Evolutionary conservation across 805 yeast genomes (phyloP).

Genomic region (Zygosaccharomyces kombuchaensis): DNA sequence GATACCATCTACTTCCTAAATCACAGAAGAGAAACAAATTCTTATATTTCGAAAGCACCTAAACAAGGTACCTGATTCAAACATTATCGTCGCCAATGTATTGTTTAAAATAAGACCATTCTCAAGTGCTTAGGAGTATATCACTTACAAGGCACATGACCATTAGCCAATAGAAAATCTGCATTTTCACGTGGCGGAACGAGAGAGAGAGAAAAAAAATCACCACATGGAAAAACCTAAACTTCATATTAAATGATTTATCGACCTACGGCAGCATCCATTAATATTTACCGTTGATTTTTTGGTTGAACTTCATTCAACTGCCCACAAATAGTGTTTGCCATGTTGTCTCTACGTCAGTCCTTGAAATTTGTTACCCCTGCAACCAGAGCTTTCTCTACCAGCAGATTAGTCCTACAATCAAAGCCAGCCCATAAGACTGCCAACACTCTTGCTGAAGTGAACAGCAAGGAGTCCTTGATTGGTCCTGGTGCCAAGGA

Average conservation of each 20-base stretch:
- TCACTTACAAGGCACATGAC: neutral
- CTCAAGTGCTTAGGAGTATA: neutral
- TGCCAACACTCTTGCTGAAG: constrained; percentile 69
- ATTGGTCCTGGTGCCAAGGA: constrained; percentile 87
- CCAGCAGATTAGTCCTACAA: constrained; percentile 31
- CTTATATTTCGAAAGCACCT: too few species aligned
- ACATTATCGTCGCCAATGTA: too few species aligned
- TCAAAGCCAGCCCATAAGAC: constrained; percentile 49
- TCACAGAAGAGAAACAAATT: too few species aligned
- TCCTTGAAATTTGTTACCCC: constrained; percentile 29
- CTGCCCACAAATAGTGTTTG: neutral
- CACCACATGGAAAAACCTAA: neutral
- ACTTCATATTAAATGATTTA: neutral
- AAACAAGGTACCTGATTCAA: too few species aligned
- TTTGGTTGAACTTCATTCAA: neutral
- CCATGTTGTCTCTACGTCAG: constrained; percentile 38
- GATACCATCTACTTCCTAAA: too few species aligned
- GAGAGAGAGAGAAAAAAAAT: neutral
- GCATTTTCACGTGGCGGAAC: constrained; percentile 1
- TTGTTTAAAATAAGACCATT: neutral
- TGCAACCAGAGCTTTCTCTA: constrained; percentile 32
- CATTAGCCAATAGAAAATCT: neutral
- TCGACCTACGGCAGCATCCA: neutral
- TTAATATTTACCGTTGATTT: neutral
- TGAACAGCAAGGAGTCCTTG: constrained; percentile 69